Base-by-base conservation (phyloP, 73 alveolate species). In the Tetrahymena thermophila region DNA sequence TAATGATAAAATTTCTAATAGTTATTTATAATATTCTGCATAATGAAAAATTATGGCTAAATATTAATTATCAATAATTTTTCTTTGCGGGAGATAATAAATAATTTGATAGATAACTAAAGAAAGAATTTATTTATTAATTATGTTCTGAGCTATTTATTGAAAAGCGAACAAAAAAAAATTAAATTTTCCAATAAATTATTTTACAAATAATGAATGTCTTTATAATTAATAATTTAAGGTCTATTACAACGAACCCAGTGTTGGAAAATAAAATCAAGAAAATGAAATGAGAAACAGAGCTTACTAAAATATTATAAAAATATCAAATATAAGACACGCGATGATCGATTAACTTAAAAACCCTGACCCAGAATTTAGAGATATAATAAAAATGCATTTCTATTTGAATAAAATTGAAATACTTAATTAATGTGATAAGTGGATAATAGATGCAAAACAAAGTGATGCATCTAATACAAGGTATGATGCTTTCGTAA, bases 331-430 rank as follows among this genome's bases (percentile, higher is more conserved):
- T 94, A 95, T 96, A 43, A 96, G 96, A 85, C 96, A 94, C 58
- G 96, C 97, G n/a, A 96, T 96, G 98, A 96, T 96, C 35, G 98
- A 96, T 56, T 58, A 93, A 94, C 95, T 96, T 56, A 94, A 94
- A 44, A 55, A 96, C 93, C 98, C 98, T 44, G 96, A 97, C 44
- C 96, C 95, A 58, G 98, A 96, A 85, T 96, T 96, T 94, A 97
- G 95, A 95, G 96, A 96, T 89, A 93, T 96, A 15, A 96, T 96
- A 94, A 94, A 95, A 95, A 96, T 94, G 44, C 98, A 96, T 50
- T 96, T 96, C 95, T 96, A 84, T 93, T 25, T 84, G 16, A 96
- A 96, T 93, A 96, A 96, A 94, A 96, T 95, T 57, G 94, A 94
- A 95, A 96, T 96, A 17, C 94, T 96, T 58, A 96, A 94, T 94